Evolutionary conservation across 257 asterid genomes (phyloP).

Genomic region (Galeopsis tetrahit): DNA sequence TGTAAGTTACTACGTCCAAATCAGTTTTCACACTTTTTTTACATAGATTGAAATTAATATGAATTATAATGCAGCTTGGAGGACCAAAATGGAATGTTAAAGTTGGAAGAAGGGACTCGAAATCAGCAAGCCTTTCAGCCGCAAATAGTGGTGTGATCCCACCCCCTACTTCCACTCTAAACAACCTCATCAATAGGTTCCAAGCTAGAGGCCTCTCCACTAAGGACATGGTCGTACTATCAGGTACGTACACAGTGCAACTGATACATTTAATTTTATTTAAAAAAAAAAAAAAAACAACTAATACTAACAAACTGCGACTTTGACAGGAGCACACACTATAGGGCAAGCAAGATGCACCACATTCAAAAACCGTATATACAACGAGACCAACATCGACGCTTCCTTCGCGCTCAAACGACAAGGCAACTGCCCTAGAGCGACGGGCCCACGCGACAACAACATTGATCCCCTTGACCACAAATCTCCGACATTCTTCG

Average conservation of each 20-base stretch:
- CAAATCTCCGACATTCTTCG: conserved; percentile 36
- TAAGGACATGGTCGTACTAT: conserved; percentile 60
- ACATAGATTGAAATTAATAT: neutral
- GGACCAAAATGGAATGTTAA: conserved; percentile 60
- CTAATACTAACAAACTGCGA: neutral
- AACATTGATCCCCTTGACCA: conserved; percentile 49
- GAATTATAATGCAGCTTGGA: conserved; percentile 46
- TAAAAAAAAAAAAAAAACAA: neutral
- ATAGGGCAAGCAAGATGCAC: conserved; percentile 57
- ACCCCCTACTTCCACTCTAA: conserved; percentile 44
- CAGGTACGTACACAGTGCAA: conserved; percentile 38
- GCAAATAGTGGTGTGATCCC: conserved; percentile 59
- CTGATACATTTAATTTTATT: neutral
- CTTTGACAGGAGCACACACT: conserved; percentile 54
- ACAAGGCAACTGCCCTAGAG: conserved; percentile 42
- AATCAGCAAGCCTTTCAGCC: conserved; percentile 43
- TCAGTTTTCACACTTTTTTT: no score
- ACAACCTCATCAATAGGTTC: conserved; percentile 45
- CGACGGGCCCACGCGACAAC: conserved; percentile 44
- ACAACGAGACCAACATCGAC: conserved; percentile 54
- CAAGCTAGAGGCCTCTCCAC: conserved; percentile 42
- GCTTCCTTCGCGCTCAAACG: conserved; percentile 40
- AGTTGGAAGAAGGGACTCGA: conserved; percentile 58
- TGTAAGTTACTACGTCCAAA: conserved; percentile 32
- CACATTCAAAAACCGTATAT: conserved; percentile 38